Conservation (phyloP, 73 alveolate species). For the Paramecium sexaurelia region DNA sequence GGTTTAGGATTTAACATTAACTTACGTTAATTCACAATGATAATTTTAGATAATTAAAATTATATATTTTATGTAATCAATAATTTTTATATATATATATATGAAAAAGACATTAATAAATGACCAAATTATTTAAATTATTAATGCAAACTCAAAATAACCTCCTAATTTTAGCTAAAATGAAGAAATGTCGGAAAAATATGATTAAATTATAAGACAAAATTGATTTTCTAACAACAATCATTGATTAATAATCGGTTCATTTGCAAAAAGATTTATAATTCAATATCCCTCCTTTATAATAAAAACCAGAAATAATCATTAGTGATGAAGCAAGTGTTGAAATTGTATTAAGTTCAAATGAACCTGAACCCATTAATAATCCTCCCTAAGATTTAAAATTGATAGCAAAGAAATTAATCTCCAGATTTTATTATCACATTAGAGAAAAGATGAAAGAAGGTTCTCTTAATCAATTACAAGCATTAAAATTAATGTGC, state of each 20-base stretch:
- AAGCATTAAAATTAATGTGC: neutral
- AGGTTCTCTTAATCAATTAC: neutral
- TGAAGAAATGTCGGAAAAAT: neutral
- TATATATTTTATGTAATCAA: neutral
- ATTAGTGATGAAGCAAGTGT: neutral
- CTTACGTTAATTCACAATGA: constrained; percentile 49
- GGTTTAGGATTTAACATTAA: neutral
- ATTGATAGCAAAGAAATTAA: neutral
- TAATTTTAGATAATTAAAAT: constrained; percentile 27
- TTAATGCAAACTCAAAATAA: neutral
- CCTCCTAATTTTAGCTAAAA: neutral
- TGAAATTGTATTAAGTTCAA: neutral
- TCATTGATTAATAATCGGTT: neutral
- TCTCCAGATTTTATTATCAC: neutral
- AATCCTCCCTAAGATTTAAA: neutral
- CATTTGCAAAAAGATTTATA: neutral
- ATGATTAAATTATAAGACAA: neutral
- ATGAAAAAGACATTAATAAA: neutral
- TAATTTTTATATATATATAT: neutral
- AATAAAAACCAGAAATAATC: neutral
- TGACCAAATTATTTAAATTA: neutral
- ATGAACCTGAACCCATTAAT: neutral
- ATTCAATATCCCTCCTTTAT: neutral
- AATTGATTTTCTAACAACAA: neutral
- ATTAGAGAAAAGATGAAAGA: neutral